These are phyloP conservation scores for Colletotrichum costaricense DNA, from an alignment of 2,329 filamentous ascomycete genomes.

Conservation along the genomic window DNA sequence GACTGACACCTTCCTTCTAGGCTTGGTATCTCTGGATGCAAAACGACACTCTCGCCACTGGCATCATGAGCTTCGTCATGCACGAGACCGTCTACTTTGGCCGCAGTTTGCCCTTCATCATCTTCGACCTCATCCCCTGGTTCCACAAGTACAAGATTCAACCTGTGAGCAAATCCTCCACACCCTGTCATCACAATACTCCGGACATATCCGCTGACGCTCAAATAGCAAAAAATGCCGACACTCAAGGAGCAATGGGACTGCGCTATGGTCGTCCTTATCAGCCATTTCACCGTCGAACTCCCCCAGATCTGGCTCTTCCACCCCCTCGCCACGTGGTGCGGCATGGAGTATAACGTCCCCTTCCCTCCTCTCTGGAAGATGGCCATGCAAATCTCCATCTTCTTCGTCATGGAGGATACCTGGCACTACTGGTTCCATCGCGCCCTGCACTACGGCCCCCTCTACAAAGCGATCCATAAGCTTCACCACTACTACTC, in stretches of 20 bases:
- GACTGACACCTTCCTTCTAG: constrained; percentile 44
- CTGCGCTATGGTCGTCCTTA: constrained; percentile 90
- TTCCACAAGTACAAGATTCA: constrained; percentile 98
- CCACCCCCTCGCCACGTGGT: constrained; percentile 94
- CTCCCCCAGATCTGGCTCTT: constrained; percentile 99
- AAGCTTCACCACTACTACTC: constrained; percentile 99
- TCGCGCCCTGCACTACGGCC: constrained; percentile 91
- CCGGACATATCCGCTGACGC: background rate
- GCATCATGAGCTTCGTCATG: constrained; percentile 96
- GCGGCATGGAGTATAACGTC: constrained; percentile 87
- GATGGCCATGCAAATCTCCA: constrained; percentile 89
- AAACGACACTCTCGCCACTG: constrained; percentile 95
- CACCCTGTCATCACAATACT: background rate
- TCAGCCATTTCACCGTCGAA: constrained; percentile 98
- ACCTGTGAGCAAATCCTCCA: constrained; percentile 64
- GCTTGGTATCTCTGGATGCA: constrained; percentile 98
- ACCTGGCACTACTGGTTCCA: constrained; percentile 99
- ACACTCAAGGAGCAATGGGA: constrained; percentile 94
- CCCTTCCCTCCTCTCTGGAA: constrained; percentile 89
- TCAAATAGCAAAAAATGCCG: constrained; percentile 77
- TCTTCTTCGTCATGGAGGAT: constrained; percentile 97
- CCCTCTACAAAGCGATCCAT: constrained; percentile 96
- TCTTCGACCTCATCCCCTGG: constrained; percentile 87
- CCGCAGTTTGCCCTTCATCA: constrained; percentile 88
- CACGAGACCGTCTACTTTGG: constrained; percentile 97